Evolutionary conservation across 352 stramenopile genomes (phyloP), one percentile per base, ranked within the genome.

Genomic region (Phytophthora parvispora): DNA sequence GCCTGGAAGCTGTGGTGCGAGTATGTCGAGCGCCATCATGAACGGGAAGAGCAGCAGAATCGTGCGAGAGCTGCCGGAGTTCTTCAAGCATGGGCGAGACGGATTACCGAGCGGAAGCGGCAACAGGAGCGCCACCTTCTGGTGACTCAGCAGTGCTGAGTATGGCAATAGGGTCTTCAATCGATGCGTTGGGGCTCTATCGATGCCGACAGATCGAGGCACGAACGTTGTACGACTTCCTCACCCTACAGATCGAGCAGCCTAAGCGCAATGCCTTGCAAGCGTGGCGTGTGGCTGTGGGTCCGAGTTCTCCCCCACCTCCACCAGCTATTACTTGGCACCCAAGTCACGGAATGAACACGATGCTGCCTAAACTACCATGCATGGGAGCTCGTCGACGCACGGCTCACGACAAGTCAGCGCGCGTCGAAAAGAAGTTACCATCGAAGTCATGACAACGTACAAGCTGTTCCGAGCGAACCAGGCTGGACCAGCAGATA

Each of bases 401-500:
- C 31, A 57, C 48, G 18, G 45, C 40, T 31, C 65, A 74, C 27
- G 74, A 75, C 34, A 65, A 64, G 49, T 53, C 40, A 50, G 60
- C 16, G 60, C 56, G 25, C 55, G 40, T 45, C 74, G 87, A 27
- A 87, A 75, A 9, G 77, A 77, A 22, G 48, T 94, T 1, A 73
- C 65, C 15, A 65, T 94, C 31, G 82, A 93, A 38, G 83, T 93
- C 65, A 75, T 84, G 54, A 62, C 70, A 27, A 69, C 76, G 8
- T 94, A 81, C 67, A 84, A 86, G 45, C 74, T 90, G 52, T 96
- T 96, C 49, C 77, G 80, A n/a, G 68, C 72, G 8, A 86, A 81
- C 54, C 84, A 94, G 62, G 67, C 73, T 0, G 86, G 89, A 0
- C 87, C 87, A 7, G 91, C 85, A 0, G 84, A 92, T 57, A 72